Evolutionary conservation across 257 asterid genomes (phyloP).

Genomic region (Primulina huaijiensis): DNA sequence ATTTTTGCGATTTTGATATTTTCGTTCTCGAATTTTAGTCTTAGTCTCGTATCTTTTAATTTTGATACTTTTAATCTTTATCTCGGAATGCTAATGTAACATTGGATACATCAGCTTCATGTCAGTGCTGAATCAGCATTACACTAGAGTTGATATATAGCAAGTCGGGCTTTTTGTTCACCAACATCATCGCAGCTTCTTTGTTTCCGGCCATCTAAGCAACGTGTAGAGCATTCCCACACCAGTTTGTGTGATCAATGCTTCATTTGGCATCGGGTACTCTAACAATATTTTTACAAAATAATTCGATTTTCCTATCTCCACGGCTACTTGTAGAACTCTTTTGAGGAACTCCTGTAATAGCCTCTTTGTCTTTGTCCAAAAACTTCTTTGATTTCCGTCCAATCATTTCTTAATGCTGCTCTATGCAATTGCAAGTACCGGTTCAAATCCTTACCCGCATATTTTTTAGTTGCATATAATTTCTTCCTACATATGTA

Average conservation of each 20-base stretch:
- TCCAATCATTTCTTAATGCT: neutral
- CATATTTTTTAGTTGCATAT: too few relatives aligned
- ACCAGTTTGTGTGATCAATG: neutral
- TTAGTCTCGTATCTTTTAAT: too few relatives aligned
- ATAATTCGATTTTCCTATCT: conserved; percentile 3
- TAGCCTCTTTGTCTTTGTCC: neutral
- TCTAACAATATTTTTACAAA: conserved; percentile 9
- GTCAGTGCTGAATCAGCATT: too few relatives aligned
- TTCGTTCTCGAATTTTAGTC: too few relatives aligned
- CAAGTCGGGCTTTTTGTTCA: neutral
- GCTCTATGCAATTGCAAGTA: conserved; percentile 16
- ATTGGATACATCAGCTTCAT: too few relatives aligned
- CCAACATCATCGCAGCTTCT: neutral
- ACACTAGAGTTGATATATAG: neutral
- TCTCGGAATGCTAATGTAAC: too few relatives aligned
- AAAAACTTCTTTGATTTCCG: neutral
- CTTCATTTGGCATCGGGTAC: neutral
- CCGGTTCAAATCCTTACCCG: neutral
- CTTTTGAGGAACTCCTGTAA: too few relatives aligned
- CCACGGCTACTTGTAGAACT: neutral
- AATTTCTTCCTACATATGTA: too few relatives aligned
- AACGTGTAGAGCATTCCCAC: neutral
- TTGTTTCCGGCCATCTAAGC: conserved; percentile 16
- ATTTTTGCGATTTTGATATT: too few relatives aligned
- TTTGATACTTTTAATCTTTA: too few relatives aligned